Evolutionary conservation across 495 filamentous ascomycete genomes (phyloP), one percentile per base, ranked within the genome.

Genomic region (Hypoxylon perforatum): DNA sequence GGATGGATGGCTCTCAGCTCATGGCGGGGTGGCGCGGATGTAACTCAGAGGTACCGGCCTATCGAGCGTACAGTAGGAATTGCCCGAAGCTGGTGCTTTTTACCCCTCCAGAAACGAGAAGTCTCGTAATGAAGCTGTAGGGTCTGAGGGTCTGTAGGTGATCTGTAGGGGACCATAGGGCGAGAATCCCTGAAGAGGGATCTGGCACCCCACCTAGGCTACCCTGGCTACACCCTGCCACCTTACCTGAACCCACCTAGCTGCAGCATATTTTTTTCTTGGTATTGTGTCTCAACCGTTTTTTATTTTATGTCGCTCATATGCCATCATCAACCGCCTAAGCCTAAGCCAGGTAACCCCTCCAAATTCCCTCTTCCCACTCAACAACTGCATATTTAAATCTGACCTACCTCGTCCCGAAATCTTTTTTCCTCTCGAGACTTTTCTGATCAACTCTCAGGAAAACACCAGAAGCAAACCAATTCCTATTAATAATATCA

Each of bases 221-320:
- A 28, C 19, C 17, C 19, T 18, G 10, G 6, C 5, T 9, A 33
- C 11, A 33, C 30, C 30, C 30, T 33, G 30, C 7, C 30, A 33
- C 30, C 30, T 33, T 33, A 9, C 30, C 30, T 33, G 11, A 30
- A 59, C 39, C 46, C 36, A 17, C 58, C 51, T 56, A 17, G 39
- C 61, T 65, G 61, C 61, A 65, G 61, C 61, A 57, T 65, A 56
- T 48, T 61, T 69, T 65, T 61, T 48, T 64, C 55, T 61, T 65
- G 61, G 65, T 65, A 69, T 25, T 61, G 38, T 56, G 44, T 56
- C 64, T 65, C 62, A 70, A 62, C 67, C 67, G 22, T 59, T 69
- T 69, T n/a, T 64, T 9, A 5, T 33, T 65, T 64, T 72, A 69
- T 74, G 65, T 74, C 65, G 58, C 72, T 74, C 72, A 72, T 74